Conservation (phyloP, 2,329 filamentous ascomycete genomes). For the Teratosphaeria destructans region DNA sequence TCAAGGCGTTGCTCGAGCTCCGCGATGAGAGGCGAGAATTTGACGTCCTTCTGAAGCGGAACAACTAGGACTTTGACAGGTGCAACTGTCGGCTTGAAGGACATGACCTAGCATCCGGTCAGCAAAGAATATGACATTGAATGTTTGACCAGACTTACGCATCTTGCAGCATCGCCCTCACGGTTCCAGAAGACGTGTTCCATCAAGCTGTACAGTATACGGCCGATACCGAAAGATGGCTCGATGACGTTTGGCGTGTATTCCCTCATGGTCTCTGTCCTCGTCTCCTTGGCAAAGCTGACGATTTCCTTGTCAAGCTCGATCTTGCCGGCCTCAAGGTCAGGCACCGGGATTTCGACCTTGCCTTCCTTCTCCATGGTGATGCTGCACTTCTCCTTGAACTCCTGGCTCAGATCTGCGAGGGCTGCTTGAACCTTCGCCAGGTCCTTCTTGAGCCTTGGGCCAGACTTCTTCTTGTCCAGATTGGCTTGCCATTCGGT, state of each 20-base stretch:
- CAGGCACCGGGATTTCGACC: conserved; percentile 64
- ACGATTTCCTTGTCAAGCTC: conserved; percentile 71
- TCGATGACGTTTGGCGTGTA: conserved; percentile 84
- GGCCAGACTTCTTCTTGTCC: conserved; percentile 92
- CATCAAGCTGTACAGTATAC: conserved; percentile 84
- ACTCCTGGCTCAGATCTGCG: conserved; percentile 63
- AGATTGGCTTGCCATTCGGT: conserved; percentile 84
- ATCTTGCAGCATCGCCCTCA: conserved; percentile 70
- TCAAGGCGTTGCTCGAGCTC: conserved; percentile 67
- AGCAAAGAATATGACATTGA: conserved; percentile 2
- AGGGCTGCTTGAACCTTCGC: conserved; percentile 76
- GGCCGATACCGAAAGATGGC: conserved; percentile 92
- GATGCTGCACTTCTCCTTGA: conserved; percentile 69
- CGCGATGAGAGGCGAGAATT: conserved; percentile 69
- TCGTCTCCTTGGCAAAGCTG: conserved; percentile 71
- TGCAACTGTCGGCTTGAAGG: conserved; percentile 68
- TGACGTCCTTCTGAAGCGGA: conserved; percentile 69
- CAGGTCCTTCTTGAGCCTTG: conserved; percentile 88
- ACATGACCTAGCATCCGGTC: conserved; percentile 46
- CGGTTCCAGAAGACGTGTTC: conserved; percentile 96
- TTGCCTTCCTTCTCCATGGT: conserved; percentile 64
- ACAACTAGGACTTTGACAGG: conserved; percentile 92
- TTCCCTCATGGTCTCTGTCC: conserved; percentile 74
- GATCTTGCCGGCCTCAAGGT: conserved; percentile 59
- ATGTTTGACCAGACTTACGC: conserved; percentile 49